A percentile compares a stretch with the other conserved stretches of the same genome.
Evolutionary conservation across 257 asterid genomes (phyloP).

Genomic region (Haberlea rhodopensis): DNA sequence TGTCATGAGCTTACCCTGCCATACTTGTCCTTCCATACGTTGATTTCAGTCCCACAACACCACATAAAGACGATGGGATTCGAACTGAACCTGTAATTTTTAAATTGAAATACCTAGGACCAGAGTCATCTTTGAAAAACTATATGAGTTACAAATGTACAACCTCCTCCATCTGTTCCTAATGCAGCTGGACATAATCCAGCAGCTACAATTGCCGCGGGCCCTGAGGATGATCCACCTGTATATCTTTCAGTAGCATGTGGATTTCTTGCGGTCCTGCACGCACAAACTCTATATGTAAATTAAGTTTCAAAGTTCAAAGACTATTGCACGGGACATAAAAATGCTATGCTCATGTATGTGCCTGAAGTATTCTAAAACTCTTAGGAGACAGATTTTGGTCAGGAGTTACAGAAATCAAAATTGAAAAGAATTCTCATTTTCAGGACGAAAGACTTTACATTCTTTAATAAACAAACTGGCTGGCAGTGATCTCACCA

Average conservation of each 20-base stretch:
- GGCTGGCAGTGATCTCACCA: not conserved
- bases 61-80: conserved; percentile 95
- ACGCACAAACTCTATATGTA: conserved; percentile 19
- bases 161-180: conserved; percentile 99
- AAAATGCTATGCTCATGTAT: not conserved
- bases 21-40: conserved; percentile 89
- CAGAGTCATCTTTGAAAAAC: conserved; percentile 23
- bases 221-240: conserved; percentile 99
- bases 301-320: conserved; percentile 10
- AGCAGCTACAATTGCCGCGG: conserved; percentile 95
- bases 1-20: conserved; percentile 57
- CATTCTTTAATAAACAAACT: conserved; percentile 11
- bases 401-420: not conserved
- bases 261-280: conserved; percentile 97
- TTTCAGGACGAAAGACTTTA: not conserved
- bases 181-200: conserved; percentile 96
- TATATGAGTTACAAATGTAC: conserved; percentile 30
- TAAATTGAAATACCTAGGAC: conserved; percentile 25
- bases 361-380: not conserved
- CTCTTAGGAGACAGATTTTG: not conserved
- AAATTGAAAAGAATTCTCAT: conserved; percentile 9
- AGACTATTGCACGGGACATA: not conserved
- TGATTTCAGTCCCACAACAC: conserved; percentile 90
- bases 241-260: conserved; percentile 94
- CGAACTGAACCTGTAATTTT: conserved; percentile 82